Conservation (phyloP, 2,329 filamentous ascomycete species). For the Herpotrichia juniperi region DNA sequence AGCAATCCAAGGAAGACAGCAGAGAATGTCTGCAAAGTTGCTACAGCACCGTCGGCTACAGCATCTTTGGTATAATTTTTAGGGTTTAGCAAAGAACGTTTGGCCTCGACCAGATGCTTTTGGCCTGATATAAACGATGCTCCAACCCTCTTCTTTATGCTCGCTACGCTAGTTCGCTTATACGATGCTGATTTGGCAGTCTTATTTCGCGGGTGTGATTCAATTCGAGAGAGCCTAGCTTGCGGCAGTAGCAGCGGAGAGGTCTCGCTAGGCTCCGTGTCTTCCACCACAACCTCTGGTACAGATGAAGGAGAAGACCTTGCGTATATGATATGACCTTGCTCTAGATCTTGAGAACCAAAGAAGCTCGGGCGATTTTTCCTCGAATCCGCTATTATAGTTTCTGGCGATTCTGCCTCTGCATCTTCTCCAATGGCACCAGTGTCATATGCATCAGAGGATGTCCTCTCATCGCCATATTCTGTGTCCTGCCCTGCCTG, state of each 20-base stretch:
- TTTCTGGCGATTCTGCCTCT: slow-evolving; percentile 61
- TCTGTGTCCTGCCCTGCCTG: slow-evolving; percentile 21
- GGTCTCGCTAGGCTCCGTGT: slow-evolving; percentile 29
- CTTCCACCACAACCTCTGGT: slow-evolving; percentile 34
- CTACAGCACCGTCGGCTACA: slow-evolving; percentile 68
- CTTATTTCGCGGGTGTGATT: slow-evolving; percentile 23
- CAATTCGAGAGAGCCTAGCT: slow-evolving; percentile 32
- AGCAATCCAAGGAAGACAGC: slow-evolving; percentile 87
- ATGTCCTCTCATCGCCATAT: slow-evolving; percentile 29
- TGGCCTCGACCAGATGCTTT: slow-evolving; percentile 24
- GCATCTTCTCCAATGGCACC: slow-evolving; percentile 67
- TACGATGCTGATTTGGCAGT: slow-evolving; percentile 8
- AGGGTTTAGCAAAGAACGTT: slow-evolving; percentile 59
- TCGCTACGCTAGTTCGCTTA: slow-evolving; percentile 29
- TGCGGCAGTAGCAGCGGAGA: slow-evolving; percentile 47
- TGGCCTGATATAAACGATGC: slow-evolving; percentile 23
- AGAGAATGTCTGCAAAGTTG: slow-evolving; percentile 75
- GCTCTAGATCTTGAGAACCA: neutral
- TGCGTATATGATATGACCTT: neutral
- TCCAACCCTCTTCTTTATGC: slow-evolving; percentile 23
- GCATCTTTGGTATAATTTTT: slow-evolving; percentile 73
- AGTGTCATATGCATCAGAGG: slow-evolving; percentile 46
- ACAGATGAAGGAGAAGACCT: neutral
- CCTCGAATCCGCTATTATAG: slow-evolving; percentile 27
- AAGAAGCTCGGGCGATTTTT: slow-evolving; percentile 29